Base-by-base conservation (phyloP, 1,284 basidiomycete genomes). In the Puccinia coronata region DNA sequence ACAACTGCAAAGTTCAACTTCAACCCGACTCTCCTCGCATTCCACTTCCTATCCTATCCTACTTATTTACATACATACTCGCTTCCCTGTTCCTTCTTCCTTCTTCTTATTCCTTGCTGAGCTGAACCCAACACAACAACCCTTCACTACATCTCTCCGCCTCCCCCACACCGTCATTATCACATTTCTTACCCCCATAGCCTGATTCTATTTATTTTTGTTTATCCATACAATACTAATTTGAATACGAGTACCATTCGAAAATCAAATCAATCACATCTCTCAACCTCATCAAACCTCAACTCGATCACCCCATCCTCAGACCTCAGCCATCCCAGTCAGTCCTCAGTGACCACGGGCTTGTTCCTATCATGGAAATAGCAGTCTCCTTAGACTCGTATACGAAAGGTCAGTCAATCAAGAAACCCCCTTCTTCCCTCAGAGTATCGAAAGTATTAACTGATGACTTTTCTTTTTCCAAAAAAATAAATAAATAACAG, bases 361-460 rank as follows among this genome's bases (percentile, higher is more conserved):
- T n/a, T n/a, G n/a, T n/a, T n/a, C 53, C 53, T 69, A 72, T 34
- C 34, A 81, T 81, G 79, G 79, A 81, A 70, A 39, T 81, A 8
- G 34, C 79, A 43, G 79, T 81, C 43, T 81, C 79, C 9, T 74
- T 81, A 49, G 79, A 81, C 73, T 41, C 79, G 25, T 79, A 74
- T 43, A 20, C 25, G 11, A 72, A 53, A 12, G 23, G 82, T 83
- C 16, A 82, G 83, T 67, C 84, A 36, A 70, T 74, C 59, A 20
- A 61, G 73, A 82, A 71, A 83, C 78, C 43, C 82, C 78, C n/a
- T n/a, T 47, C 82, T 82, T 23, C 83, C 82, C 82, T 82, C 83
- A 14, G 82, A 80, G 74, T 83, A 82, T 83, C 81, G 82, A 82
- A 61, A 31, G 4, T 14, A 63, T 20, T 39, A 31, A 4, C 18